Percentiles rank a stretch among this genome's conserved stretches.
Conservation (phyloP, 257 asterid species). For the Leptodermis oblonga region DNA sequence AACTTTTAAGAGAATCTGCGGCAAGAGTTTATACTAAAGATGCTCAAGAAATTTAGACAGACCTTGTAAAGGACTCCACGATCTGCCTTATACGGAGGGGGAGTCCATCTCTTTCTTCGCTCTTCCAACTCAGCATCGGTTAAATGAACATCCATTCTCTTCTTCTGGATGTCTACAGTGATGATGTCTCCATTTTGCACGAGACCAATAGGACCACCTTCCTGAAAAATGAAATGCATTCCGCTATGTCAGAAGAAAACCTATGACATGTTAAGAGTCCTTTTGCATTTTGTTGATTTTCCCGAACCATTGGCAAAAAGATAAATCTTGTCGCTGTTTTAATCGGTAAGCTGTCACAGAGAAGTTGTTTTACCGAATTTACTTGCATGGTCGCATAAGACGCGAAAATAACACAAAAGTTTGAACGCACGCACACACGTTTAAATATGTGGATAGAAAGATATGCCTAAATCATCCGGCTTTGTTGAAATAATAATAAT, state of each 20-base stretch:
- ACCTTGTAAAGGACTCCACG: conserved; percentile 95
- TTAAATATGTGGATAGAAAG: not conserved
- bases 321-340: not conserved
- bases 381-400: not conserved
- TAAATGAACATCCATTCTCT: conserved; percentile 62
- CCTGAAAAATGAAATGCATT: conserved; percentile 44
- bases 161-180: conserved; percentile 64
- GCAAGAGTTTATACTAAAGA: not conserved
- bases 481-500: not conserved
- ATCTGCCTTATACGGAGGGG: conserved; percentile 70
- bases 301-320: not conserved
- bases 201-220: conserved; percentile 95
- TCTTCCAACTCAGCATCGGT: conserved; percentile 59
- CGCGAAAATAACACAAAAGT: not conserved
- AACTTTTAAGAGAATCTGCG: not conserved
- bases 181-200: conserved; percentile 68
- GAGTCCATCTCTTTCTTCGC: conserved; percentile 72
- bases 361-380: not conserved
- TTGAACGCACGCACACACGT: not conserved
- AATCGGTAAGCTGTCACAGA: not conserved
- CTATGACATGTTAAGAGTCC: not conserved
- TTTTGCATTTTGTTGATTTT: not conserved
- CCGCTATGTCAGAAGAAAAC: not conserved
- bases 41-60: not conserved
- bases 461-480: not conserved